Evolutionary conservation across 805 yeast genomes (phyloP).

Genomic region (Priceomyces fermenticarens): DNA sequence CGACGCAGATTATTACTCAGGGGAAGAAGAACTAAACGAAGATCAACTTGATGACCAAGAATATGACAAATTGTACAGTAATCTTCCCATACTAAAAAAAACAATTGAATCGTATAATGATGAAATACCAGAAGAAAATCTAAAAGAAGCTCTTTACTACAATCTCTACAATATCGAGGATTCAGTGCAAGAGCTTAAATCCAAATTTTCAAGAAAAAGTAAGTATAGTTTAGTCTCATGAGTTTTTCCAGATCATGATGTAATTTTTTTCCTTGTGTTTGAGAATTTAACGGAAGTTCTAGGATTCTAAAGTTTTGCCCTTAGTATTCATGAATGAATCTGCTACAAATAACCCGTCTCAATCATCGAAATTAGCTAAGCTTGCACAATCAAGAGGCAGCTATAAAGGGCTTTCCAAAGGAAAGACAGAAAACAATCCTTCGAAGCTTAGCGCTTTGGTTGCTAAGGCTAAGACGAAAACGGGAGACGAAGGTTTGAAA

Average conservation of each 20-base stretch:
- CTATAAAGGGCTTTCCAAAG: conserved; percentile 3
- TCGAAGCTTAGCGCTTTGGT: conserved; percentile 47
- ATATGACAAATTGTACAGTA: conserved; percentile 39
- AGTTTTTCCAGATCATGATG: conserved; percentile 6
- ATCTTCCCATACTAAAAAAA: conserved; percentile 42
- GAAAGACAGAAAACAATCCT: background rate
- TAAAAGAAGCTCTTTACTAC: conserved; percentile 58
- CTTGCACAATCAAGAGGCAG: conserved; percentile 18
- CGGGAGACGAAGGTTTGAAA: background rate
- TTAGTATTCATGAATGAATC: background rate
- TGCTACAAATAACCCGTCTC: too few species aligned
- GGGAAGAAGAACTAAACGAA: conserved; percentile 35
- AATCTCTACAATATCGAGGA: conserved; percentile 55
- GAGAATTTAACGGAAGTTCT: conserved; percentile 12
- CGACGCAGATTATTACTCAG: conserved; percentile 20
- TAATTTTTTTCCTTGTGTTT: conserved; percentile 3
- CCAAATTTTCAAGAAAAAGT: conserved; percentile 38
- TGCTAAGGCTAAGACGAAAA: conserved; percentile 21
- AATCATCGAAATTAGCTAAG: conserved; percentile 16
- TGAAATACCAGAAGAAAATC: conserved; percentile 43
- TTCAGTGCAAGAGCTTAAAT: conserved; percentile 46
- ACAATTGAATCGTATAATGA: conserved; percentile 39
- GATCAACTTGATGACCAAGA: conserved; percentile 38
- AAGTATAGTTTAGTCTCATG: conserved; percentile 32
- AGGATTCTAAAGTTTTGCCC: conserved; percentile 12